Evolutionary conservation across 2,329 filamentous ascomycete species (phyloP), one percentile per base, ranked within the genome.

Genomic region (Fusarium agapanthi): DNA sequence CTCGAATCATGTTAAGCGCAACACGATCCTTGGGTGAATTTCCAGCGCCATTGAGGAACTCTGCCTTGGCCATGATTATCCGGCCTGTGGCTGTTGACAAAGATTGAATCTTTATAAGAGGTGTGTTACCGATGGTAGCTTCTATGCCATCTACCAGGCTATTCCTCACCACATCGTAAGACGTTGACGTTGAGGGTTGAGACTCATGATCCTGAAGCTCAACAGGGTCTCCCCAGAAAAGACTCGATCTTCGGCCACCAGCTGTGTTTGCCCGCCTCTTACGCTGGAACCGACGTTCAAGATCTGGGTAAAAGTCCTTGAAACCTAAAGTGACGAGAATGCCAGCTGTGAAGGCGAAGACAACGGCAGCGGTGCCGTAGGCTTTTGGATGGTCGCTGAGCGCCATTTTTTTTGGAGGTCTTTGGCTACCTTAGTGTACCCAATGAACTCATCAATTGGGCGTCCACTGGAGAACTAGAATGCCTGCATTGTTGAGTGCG

Each of bases 11-110:
- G 82, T 89, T 93, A 41, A 98, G 87, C 4, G 96, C 96, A 20
- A 99, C 96, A 59, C 96, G 90, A 82, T 99, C 96, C 82, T 99
- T 99, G 44, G 96, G 95, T 75, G 93, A 96, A 77, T 94, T 93
- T 22, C 96, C 96, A 7, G 95, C 95, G 55, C 95, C 96, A 83
- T 99, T 98, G 61, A 99, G 88, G 79, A 97, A 97, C 88, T 99
- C 96, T 54, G 95, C 95, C 83, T 99, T 99, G 74, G 92, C 96
- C 40, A 98, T 86, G 77, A 99, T 97, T 44, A 91, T 91, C 78
- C 96, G 95, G 26, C 95, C 95, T 8, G 96, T 98, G 24, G 91
- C 94, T 51, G 93, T 90, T 7, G 93, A 97, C 30, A 99, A 88
- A 41, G 93, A 95, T 75, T 91, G 92, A 80, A 99, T 95, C 72